These are phyloP conservation scores for Rhodotorula paludigena DNA, from an alignment of 768 basidiomycete species.

Conservation along the genomic window DNA sequence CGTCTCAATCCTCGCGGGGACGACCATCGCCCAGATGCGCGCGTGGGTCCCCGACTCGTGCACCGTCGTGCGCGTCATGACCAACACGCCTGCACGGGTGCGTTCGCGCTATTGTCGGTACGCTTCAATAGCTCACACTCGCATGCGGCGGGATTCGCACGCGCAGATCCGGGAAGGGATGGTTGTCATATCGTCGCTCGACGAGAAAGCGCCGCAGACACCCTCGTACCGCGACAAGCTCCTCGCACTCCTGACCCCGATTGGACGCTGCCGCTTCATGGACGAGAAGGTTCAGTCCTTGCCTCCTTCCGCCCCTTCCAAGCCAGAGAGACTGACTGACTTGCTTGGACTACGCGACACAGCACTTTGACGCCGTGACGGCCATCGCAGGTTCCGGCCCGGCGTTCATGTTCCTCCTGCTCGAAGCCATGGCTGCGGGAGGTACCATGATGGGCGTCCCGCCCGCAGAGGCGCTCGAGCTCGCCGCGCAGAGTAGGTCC, in stretches of 20 bases:
- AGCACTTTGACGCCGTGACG: slow-evolving; percentile 94
- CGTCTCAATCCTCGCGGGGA: slow-evolving; percentile 96
- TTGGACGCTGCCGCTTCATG: slow-evolving; percentile 89
- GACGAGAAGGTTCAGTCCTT: slow-evolving; percentile 65
- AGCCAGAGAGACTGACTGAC: background rate
- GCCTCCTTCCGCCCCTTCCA: background rate
- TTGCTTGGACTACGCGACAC: background rate
- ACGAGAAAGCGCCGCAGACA: slow-evolving; percentile 51
- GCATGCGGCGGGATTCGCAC: background rate
- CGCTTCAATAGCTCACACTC: no score
- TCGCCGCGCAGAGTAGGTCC: slow-evolving; percentile 82
- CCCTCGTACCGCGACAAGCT: slow-evolving; percentile 68
- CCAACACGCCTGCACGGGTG: slow-evolving; percentile 94
- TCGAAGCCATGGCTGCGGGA: slow-evolving; percentile 98
- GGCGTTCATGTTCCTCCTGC: slow-evolving; percentile 90
- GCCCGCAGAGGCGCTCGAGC: slow-evolving; percentile 82
- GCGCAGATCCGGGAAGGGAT: slow-evolving; percentile 94
- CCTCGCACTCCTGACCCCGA: slow-evolving; percentile 91
- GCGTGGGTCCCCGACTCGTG: slow-evolving; percentile 71
- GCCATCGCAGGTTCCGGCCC: slow-evolving; percentile 94
- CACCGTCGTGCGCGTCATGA: slow-evolving; percentile 90
- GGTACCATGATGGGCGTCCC: slow-evolving; percentile 99
- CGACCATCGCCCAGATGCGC: slow-evolving; percentile 74
- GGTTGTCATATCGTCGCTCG: slow-evolving; percentile 82
- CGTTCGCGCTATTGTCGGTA: slow-evolving; percentile 40